Conservation (phyloP, 1,284 basidiomycete species). For the Cryptococcus sp. region DNA sequence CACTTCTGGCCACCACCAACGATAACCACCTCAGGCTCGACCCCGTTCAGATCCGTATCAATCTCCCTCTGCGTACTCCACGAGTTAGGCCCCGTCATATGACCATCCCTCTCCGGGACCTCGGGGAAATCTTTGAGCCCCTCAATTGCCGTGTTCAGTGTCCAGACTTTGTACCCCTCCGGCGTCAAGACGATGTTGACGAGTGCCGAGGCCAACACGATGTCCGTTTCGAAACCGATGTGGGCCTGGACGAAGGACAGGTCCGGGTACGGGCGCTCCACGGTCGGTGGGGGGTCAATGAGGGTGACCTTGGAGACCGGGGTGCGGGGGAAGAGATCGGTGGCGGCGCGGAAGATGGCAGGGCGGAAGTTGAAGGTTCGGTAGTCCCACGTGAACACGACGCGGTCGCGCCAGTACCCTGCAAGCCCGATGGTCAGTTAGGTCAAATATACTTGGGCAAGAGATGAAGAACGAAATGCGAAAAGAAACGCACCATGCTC, state of each 20-base stretch:
- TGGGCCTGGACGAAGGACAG: constrained; percentile 58
- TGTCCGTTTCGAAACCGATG: constrained; percentile 57
- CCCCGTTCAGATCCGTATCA: constrained; percentile 35
- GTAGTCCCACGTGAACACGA: constrained; percentile 58
- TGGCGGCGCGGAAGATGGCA: constrained; percentile 43
- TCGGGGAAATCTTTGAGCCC: constrained; percentile 55
- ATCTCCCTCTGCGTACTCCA: constrained; percentile 19
- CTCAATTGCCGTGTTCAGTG: constrained; percentile 59
- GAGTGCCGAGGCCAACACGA: constrained; percentile 55
- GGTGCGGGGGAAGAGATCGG: constrained; percentile 21
- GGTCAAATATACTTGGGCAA: neutral
- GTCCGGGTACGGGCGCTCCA: constrained; percentile 56
- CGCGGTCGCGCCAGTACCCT: constrained; percentile 29
- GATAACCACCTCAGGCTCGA: constrained; percentile 53
- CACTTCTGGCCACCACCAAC: constrained; percentile 50
- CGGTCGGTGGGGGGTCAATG: constrained; percentile 38
- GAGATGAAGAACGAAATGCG: neutral
- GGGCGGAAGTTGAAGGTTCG: constrained; percentile 58
- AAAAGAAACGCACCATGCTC: constrained; percentile 21
- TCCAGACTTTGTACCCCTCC: constrained; percentile 57
- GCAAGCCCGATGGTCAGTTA: too few species aligned
- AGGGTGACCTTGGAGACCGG: constrained; percentile 50
- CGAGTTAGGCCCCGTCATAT: constrained; percentile 18
- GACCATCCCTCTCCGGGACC: constrained; percentile 20
- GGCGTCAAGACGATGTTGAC: constrained; percentile 54